phyloP scores from a whole-genome alignment of 1,139 yeast species.

The Suhomyces atakaporum region DNA sequence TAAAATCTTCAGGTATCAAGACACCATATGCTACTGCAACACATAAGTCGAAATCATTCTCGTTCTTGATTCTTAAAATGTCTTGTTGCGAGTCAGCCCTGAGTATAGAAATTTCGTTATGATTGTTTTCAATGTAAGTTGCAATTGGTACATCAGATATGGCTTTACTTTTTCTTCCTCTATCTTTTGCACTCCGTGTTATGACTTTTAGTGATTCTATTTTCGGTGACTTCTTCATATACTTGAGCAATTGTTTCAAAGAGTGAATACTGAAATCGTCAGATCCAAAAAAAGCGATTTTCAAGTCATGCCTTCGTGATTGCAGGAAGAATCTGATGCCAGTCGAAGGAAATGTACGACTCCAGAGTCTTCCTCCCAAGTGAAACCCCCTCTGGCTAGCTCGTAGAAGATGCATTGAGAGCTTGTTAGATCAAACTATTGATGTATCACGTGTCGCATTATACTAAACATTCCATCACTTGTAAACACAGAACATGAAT shows the following conservation, averaged over 20 bases:
- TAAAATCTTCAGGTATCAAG: constrained; percentile 65
- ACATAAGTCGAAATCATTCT: constrained; percentile 55
- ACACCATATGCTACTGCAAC: constrained; percentile 90
- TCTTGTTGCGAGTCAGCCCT: constrained; percentile 64
- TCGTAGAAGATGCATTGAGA: neutral
- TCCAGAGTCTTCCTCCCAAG: neutral
- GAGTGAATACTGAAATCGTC: constrained; percentile 72
- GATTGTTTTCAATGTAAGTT: constrained; percentile 8
- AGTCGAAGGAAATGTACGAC: neutral
- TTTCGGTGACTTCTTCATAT: constrained; percentile 26
- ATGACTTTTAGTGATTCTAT: constrained; percentile 59
- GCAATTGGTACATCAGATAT: constrained; percentile 61
- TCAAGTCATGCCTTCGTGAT: constrained; percentile 12
- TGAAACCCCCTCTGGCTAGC: neutral
- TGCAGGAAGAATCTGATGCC: neutral
- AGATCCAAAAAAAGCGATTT: constrained; percentile 76
- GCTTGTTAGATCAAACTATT: neutral
- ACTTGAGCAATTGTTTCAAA: constrained; percentile 45
- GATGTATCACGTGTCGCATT: neutral
- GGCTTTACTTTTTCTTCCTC: constrained; percentile 63
- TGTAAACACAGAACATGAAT: neutral
- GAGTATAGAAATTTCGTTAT: constrained; percentile 36
- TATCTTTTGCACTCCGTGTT: constrained; percentile 64
- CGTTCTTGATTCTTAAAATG: constrained; percentile 35
- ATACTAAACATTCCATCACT: too few relatives aligned